phyloP scores from a whole-genome alignment of 768 basidiomycete species.

The Trametes coccinea region DNA sequence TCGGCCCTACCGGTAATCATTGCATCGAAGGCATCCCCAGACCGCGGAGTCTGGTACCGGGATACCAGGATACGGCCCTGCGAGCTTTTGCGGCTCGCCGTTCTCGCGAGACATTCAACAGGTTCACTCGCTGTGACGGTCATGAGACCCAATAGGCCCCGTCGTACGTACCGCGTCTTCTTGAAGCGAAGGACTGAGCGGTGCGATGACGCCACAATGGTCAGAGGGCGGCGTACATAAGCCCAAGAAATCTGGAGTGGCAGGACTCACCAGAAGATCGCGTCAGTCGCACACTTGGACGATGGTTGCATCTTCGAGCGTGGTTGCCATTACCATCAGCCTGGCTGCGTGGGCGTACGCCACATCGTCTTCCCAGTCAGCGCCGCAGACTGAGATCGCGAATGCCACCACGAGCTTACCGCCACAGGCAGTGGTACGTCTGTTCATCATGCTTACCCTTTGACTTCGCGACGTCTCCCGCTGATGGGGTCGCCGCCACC shows the following conservation, averaged over 20 bases:
- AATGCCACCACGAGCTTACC: constrained; percentile 6
- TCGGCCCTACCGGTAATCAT: not conserved
- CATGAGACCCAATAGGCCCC: constrained; percentile 15
- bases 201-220: constrained; percentile 9
- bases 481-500: not conserved
- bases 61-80: not conserved
- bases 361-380: not conserved
- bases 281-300: not conserved
- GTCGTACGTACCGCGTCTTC: constrained; percentile 8
- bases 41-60: not conserved
- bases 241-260: not conserved
- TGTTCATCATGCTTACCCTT: constrained; percentile 6
- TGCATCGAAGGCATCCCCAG: not conserved
- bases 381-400: not conserved
- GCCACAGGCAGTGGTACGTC: constrained; percentile 20
- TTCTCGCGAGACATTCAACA: constrained; percentile 5
- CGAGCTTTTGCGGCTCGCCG: not conserved
- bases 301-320: constrained; percentile 10
- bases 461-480: not conserved
- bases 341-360: constrained; percentile 13
- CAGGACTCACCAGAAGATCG: not conserved
- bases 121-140: not conserved
- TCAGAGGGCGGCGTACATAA: constrained; percentile 6
- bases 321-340: not conserved
- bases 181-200: not conserved